phyloP scores from a whole-genome alignment of 1,284 basidiomycete genomes.

The Sanghuangporus baumii region DNA sequence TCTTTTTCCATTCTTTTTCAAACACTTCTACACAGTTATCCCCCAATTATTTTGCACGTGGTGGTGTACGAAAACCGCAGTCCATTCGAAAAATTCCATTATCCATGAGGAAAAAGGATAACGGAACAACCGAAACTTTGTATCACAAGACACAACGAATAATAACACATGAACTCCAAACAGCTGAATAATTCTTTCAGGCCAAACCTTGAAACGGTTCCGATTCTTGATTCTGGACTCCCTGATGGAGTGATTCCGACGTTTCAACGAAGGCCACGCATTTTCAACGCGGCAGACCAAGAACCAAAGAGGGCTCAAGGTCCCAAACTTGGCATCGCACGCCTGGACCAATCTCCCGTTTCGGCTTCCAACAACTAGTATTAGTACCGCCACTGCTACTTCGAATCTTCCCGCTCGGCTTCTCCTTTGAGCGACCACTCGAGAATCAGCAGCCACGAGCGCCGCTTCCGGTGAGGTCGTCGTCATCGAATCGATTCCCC shows the following conservation, averaged over 20 bases:
- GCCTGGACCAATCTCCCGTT: too few relatives aligned
- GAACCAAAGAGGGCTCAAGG: background rate
- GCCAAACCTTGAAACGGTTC: background rate
- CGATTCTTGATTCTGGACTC: background rate
- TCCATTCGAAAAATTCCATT: background rate
- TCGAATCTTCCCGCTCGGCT: too few relatives aligned
- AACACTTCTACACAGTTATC: background rate
- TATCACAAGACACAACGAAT: background rate
- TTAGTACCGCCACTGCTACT: too few relatives aligned
- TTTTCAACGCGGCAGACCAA: constrained; percentile 15
- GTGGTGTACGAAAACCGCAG: background rate
- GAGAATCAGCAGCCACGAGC: background rate
- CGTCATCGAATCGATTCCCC: background rate
- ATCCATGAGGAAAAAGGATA: background rate
- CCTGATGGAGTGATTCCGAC: background rate
- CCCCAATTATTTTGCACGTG: background rate
- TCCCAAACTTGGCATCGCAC: background rate
- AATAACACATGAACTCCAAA: background rate
- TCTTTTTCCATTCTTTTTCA: background rate
- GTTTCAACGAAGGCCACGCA: constrained; percentile 1
- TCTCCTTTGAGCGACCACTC: background rate
- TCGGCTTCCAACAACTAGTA: too few relatives aligned
- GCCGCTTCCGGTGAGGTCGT: background rate
- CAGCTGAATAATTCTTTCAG: background rate
- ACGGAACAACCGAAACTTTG: background rate